A percentile compares a stretch with the other conserved stretches of the same genome.
Evolutionary conservation across 306 rosid species (phyloP).

Genomic region (Trifolium repens): DNA sequence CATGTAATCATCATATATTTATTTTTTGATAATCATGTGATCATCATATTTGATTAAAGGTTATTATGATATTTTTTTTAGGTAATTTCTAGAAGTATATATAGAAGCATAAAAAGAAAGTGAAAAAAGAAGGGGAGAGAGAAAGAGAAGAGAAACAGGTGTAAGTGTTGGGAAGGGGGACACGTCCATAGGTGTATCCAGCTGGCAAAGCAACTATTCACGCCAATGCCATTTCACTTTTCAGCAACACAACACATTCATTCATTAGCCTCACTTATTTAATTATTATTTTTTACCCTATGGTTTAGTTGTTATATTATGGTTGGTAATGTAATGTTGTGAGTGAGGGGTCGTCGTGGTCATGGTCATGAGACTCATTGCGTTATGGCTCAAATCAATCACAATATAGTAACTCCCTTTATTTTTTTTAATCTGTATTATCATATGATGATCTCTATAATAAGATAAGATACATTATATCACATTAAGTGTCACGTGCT

Average conservation of each 20-base stretch:
- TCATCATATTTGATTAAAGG: too few species aligned
- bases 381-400: conserved; percentile 20
- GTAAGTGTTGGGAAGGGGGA: conserved; percentile 45
- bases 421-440: background rate
- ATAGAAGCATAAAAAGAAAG: background rate
- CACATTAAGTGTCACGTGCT: conserved; percentile 48
- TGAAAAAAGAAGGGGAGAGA: background rate
- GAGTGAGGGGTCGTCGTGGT: conserved; percentile 8
- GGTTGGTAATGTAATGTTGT: background rate
- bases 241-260: conserved; percentile 5
- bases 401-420: background rate
- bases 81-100: too few species aligned
- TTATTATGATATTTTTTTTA: too few species aligned
- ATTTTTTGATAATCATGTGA: too few species aligned
- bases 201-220: conserved; percentile 53
- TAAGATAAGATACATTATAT: background rate
- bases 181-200: conserved; percentile 57
- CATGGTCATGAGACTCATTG: conserved; percentile 34
- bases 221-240: conserved; percentile 51
- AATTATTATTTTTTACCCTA: background rate
- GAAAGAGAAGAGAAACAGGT: background rate
- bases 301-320: background rate
- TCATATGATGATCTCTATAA: background rate
- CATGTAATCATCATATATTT: too few species aligned
- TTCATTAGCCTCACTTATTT: background rate